Conservation (phyloP, 1,284 basidiomycete species). For the Apiotrichum veenhuisii region DNA sequence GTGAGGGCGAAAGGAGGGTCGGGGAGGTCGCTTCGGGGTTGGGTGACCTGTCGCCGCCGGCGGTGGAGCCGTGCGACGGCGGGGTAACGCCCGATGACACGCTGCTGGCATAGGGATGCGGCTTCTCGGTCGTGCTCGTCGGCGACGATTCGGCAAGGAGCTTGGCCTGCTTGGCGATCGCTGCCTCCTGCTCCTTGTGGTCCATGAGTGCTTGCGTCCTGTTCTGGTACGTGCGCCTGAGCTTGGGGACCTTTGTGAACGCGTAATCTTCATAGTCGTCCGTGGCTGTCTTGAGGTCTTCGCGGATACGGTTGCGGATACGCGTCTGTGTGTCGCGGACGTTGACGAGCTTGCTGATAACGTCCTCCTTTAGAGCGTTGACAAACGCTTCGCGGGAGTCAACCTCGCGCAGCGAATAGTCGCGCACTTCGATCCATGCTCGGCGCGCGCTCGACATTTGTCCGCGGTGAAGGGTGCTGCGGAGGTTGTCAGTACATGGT, state of each 20-base stretch:
- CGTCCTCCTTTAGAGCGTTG: slow-evolving; percentile 63
- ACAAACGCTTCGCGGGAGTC: slow-evolving; percentile 73
- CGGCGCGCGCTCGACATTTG: slow-evolving; percentile 59
- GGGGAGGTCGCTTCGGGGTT: neutral
- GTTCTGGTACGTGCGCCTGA: slow-evolving; percentile 70
- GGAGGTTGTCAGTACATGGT: neutral
- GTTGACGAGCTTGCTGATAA: slow-evolving; percentile 62
- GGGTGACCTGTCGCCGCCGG: neutral
- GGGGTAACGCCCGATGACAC: neutral
- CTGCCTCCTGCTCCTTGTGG: slow-evolving; percentile 45
- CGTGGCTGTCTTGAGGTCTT: slow-evolving; percentile 73
- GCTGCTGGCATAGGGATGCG: slow-evolving; percentile 13
- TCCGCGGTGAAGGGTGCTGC: slow-evolving; percentile 54
- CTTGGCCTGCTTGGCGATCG: slow-evolving; percentile 46
- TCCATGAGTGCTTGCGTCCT: slow-evolving; percentile 76
- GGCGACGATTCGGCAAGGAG: slow-evolving; percentile 40
- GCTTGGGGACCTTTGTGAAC: slow-evolving; percentile 66
- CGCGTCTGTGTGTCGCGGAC: slow-evolving; percentile 76
- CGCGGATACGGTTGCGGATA: slow-evolving; percentile 80
- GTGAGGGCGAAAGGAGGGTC: neutral
- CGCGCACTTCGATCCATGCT: slow-evolving; percentile 76
- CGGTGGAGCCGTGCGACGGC: neutral
- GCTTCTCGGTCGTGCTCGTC: slow-evolving; percentile 1
- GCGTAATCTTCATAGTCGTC: slow-evolving; percentile 71
- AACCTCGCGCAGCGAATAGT: slow-evolving; percentile 79